Conservation (phyloP, 1,139 yeast genomes). For the Kurtzmaniella quercitrusa region DNA sequence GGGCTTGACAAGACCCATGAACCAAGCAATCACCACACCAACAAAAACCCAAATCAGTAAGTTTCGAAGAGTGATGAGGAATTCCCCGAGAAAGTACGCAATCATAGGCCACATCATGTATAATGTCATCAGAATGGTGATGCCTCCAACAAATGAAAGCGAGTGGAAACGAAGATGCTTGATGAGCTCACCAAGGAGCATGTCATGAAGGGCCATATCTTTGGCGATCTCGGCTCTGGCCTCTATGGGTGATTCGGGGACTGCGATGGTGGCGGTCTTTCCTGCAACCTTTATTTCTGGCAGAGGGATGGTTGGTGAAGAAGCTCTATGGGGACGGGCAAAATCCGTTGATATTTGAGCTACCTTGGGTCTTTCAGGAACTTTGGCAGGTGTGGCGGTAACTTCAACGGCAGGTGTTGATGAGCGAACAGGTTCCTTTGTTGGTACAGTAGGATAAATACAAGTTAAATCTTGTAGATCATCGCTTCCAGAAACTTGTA, state of each 20-base stretch:
- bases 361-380: not conserved
- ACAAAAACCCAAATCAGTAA: constrained; percentile 23
- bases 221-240: not conserved
- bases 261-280: constrained; percentile 4
- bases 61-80: constrained; percentile 20
- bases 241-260: constrained; percentile 7
- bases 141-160: constrained; percentile 33
- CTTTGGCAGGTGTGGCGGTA: not conserved
- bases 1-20: constrained; percentile 25
- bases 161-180: constrained; percentile 17
- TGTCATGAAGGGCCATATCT: not conserved
- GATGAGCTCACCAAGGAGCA: not conserved
- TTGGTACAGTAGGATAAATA: not conserved
- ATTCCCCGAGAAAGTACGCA: constrained; percentile 16
- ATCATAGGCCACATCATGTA: constrained; percentile 20
- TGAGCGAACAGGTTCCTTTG: not conserved
- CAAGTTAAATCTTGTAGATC: not conserved
- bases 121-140: constrained; percentile 18
- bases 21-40: constrained; percentile 27
- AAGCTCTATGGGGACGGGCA: constrained; percentile 1
- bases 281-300: not conserved
- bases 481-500: not conserved
- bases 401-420: not conserved
- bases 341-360: not conserved
- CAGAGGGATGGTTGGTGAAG: not conserved